Base-by-base conservation (phyloP, 495 filamentous ascomycete species). In the Cetradonia linearis region DNA sequence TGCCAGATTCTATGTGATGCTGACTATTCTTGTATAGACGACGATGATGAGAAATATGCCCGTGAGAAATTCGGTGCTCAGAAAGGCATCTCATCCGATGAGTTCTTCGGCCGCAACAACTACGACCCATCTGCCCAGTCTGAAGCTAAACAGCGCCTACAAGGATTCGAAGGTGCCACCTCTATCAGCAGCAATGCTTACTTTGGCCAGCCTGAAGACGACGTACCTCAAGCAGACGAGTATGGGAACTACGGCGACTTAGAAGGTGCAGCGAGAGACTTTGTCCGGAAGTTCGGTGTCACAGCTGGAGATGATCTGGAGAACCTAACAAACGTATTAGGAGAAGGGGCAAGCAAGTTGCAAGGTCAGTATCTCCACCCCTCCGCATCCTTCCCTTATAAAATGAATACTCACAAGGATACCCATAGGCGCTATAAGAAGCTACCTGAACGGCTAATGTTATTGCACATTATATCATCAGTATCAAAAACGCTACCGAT, bases 71-170 rank as follows among this genome's bases (percentile, higher is more conserved):
- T 98, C 64, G 93, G 91, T 59, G 72, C 70, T 56, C 93, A 98
- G 74, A 97, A 96, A 77, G 87, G 87, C 70, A 98, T 98, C 65
- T 96, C 91, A 2, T 95, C 89, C 4, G 93, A 98, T 73, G 93
- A 98, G 67, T 96, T 95, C 76, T 98, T 98, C 70, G 90, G 91
- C 60, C 92, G 91, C 66, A 87, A 89, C 30, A 73, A 79, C 54
- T 97, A 86, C 69, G 89, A 98, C 65, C 83, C 91, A 33, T 74
- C 76, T 37, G 84, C 86, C 5, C 86, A 91, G 68, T 78, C 85
- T 47, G 91, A 96, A 76, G 91, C 93, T 55, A 91, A 93, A 74
- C 75, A 80, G 14, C 83, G 93, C 16, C 81, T 98, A 44, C 84
- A 88, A 70, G 85, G 90, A 25, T 98, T 98, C 69, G 93, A 97